Evolutionary conservation across 345 rosid species (phyloP).

Genomic region (Aquilaria malaccensis): DNA sequence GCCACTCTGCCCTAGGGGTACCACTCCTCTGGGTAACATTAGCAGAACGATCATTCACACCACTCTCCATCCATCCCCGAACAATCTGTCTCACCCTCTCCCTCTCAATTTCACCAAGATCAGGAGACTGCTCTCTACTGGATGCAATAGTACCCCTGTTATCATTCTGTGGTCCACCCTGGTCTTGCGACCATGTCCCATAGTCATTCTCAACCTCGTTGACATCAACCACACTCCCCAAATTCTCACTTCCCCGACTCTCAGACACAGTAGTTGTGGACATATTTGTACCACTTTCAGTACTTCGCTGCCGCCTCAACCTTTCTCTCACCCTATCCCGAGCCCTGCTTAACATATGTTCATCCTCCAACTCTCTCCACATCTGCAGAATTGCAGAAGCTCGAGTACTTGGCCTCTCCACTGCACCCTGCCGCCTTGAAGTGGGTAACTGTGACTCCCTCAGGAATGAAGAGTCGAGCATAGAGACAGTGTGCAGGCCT

Average conservation of each 20-base stretch:
- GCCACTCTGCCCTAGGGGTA: slow-evolving; percentile 71
- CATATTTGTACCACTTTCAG: slow-evolving; percentile 41
- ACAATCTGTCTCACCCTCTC: slow-evolving; percentile 87
- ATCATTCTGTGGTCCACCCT: slow-evolving; percentile 39
- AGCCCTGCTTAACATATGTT: slow-evolving; percentile 70
- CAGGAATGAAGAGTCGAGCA: slow-evolving; percentile 85
- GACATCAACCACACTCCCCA: slow-evolving; percentile 50
- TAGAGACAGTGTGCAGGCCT: slow-evolving; percentile 81
- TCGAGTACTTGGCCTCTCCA: slow-evolving; percentile 71
- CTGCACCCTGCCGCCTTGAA: slow-evolving; percentile 51
- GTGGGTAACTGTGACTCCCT: slow-evolving; percentile 74
- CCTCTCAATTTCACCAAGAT: slow-evolving; percentile 82
- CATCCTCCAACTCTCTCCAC: slow-evolving; percentile 99
- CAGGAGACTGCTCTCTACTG: slow-evolving; percentile 85
- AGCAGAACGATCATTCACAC: slow-evolving; percentile 49
- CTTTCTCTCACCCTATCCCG: slow-evolving; percentile 69
- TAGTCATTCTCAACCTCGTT: slow-evolving; percentile 79
- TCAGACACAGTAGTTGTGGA: slow-evolving; percentile 38
- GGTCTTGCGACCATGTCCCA: slow-evolving; percentile 60
- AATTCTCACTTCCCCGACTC: slow-evolving; percentile 53
- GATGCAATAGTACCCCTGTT: slow-evolving; percentile 43
- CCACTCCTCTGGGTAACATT: slow-evolving; percentile 47
- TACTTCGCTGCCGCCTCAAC: slow-evolving; percentile 59
- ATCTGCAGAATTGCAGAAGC: slow-evolving; percentile 77
- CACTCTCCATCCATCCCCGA: slow-evolving; percentile 85